Evolutionary conservation across 768 basidiomycete species (phyloP).

Genomic region (Leccinum pellstonianum): DNA sequence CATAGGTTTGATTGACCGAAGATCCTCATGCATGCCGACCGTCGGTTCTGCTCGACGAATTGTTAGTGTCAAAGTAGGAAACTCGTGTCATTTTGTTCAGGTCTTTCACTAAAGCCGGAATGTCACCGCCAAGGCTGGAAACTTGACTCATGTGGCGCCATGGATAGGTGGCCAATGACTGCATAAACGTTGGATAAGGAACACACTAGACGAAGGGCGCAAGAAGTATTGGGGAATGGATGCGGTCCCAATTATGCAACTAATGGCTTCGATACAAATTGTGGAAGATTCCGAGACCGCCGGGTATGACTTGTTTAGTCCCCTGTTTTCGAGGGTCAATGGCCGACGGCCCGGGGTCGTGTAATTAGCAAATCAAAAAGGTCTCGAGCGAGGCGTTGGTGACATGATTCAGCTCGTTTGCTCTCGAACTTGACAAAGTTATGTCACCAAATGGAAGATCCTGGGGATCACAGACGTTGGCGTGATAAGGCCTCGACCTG

Average conservation of each 20-base stretch:
- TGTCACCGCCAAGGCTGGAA: constrained; percentile 8
- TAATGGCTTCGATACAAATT: constrained; percentile 5
- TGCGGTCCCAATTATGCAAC: constrained; percentile 18
- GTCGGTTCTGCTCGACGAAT: not conserved
- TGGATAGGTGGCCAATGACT: not conserved
- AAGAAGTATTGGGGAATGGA: constrained; percentile 33
- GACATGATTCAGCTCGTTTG: constrained; percentile 5
- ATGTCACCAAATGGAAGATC: constrained; percentile 31
- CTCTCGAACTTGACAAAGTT: constrained; percentile 21
- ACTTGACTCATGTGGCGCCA: constrained; percentile 1
- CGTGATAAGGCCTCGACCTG: constrained; percentile 19
- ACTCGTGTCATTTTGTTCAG: not conserved
- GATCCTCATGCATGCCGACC: not conserved
- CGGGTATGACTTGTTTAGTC: constrained; percentile 1
- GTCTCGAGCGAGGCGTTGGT: constrained; percentile 15
- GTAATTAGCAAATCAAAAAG: constrained; percentile 13
- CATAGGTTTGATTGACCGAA: not conserved
- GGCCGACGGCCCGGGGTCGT: constrained; percentile 7
- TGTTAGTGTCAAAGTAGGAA: not conserved
- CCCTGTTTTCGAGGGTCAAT: constrained; percentile 23
- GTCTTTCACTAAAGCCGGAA: not conserved
- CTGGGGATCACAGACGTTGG: constrained; percentile 27
- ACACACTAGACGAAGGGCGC: constrained; percentile 20
- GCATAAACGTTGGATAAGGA: constrained; percentile 8
- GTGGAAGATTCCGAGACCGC: constrained; percentile 14